Evolutionary conservation across 768 basidiomycete genomes (phyloP).

Genomic region (Boletus tomentosulus): DNA sequence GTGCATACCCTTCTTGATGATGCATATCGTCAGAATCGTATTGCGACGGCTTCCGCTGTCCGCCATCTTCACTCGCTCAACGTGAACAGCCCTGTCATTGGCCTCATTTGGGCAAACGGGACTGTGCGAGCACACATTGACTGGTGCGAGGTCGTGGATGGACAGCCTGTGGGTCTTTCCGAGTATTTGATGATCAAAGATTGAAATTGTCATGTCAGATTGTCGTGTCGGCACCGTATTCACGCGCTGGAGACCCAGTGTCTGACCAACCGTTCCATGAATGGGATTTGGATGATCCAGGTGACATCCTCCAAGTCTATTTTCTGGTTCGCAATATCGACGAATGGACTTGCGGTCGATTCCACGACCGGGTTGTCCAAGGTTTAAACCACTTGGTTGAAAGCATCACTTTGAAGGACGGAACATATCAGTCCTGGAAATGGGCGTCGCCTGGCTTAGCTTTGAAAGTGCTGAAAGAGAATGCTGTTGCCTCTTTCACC

Average conservation of each 20-base stretch:
- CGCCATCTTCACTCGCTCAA: constrained; percentile 48
- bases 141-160: constrained; percentile 41
- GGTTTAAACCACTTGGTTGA: constrained; percentile 39
- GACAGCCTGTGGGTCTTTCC: constrained; percentile 31
- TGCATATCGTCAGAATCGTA: constrained; percentile 56
- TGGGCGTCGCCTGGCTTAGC: constrained; percentile 25
- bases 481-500: constrained; percentile 25
- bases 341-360: constrained; percentile 44
- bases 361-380: constrained; percentile 35
- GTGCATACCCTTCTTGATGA: constrained; percentile 50
- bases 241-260: constrained; percentile 15
- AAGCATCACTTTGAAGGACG: constrained; percentile 30
- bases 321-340: constrained; percentile 53
- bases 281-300: constrained; percentile 44
- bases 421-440: constrained; percentile 46
- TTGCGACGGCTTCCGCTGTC: constrained; percentile 46
- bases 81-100: constrained; percentile 46
- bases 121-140: constrained; percentile 52
- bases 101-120: constrained; percentile 51
- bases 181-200: not conserved
- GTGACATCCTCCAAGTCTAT: constrained; percentile 46
- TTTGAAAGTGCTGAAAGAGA: constrained; percentile 35
- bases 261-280: constrained; percentile 38
- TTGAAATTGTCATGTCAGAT: constrained; percentile 29
- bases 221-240: constrained; percentile 49